Percentiles rank a stretch among this genome's conserved stretches.
Evolutionary conservation across 2,329 filamentous ascomycete species (phyloP).

Genomic region (Pseudonectria buxi): DNA sequence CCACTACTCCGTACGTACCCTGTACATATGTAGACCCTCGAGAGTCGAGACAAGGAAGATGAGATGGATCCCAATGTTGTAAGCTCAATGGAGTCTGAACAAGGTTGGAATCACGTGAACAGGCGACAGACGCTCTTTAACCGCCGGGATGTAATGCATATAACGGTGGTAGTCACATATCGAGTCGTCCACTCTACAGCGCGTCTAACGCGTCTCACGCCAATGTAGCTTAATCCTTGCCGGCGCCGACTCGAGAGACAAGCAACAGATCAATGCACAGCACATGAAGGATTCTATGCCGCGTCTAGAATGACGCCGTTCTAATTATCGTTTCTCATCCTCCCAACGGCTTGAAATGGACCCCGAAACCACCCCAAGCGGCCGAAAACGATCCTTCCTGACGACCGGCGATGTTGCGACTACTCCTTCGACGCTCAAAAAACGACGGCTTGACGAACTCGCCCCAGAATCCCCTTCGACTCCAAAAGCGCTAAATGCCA

Average conservation of each 20-base stretch:
- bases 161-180: neutral
- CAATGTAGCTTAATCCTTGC: slow-evolving; percentile 1
- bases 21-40: too few species aligned
- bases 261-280: neutral
- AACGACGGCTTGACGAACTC: slow-evolving; percentile 24
- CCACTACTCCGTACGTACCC: too few species aligned
- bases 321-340: slow-evolving; percentile 3
- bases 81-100: neutral
- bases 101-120: neutral
- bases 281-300: slow-evolving; percentile 9
- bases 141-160: slow-evolving; percentile 5
- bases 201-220: slow-evolving; percentile 21
- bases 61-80: too few species aligned
- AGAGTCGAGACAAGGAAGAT: too few species aligned
- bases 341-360: slow-evolving; percentile 18
- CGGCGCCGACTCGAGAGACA: slow-evolving; percentile 7
- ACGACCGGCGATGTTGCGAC: slow-evolving; percentile 15
- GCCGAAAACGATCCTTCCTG: slow-evolving; percentile 18
- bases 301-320: slow-evolving; percentile 1
- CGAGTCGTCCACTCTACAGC: slow-evolving; percentile 6
- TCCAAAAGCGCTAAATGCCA: slow-evolving; percentile 24
- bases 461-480: slow-evolving; percentile 20
- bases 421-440: slow-evolving; percentile 26
- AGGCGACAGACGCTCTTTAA: neutral
- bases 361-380: slow-evolving; percentile 14